These are phyloP conservation scores for Clitopilus passeckerianus DNA, from an alignment of 768 basidiomycete genomes.

Conservation along the genomic window DNA sequence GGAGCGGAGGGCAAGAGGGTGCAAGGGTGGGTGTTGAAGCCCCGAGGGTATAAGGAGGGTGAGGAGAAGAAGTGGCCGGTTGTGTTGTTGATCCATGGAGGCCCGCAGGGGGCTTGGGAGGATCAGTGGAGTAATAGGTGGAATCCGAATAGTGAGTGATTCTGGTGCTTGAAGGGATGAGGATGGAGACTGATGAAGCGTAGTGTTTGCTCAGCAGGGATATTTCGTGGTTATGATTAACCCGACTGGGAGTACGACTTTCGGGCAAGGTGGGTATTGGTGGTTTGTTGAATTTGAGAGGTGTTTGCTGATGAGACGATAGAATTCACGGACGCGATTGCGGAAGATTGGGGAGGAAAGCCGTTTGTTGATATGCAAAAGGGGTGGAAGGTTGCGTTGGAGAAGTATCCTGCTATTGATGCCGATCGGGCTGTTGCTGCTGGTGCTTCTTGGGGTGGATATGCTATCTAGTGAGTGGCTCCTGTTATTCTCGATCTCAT, in stretches of 20 bases:
- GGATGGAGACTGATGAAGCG: background rate
- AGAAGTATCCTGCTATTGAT: conserved; percentile 73
- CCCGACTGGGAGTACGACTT: conserved; percentile 91
- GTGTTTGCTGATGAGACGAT: background rate
- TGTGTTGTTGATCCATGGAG: conserved; percentile 79
- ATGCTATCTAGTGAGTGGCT: conserved; percentile 71
- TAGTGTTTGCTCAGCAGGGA: conserved; percentile 82
- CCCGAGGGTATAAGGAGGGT: conserved; percentile 65
- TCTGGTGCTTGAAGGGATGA: background rate
- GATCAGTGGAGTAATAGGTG: conserved; percentile 90
- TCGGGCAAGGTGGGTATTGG: conserved; percentile 65
- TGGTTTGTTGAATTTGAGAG: background rate
- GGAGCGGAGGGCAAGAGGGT: conserved; percentile 73
- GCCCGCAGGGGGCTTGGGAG: conserved; percentile 83
- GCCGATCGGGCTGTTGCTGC: conserved; percentile 67
- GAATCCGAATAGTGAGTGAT: conserved; percentile 77
- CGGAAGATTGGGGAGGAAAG: conserved; percentile 81
- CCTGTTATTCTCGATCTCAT: conserved; percentile 1
- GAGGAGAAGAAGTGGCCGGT: conserved; percentile 75
- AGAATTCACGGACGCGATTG: conserved; percentile 81
- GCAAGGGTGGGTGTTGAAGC: conserved; percentile 84
- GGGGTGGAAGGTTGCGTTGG: conserved; percentile 68
- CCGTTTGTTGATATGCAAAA: conserved; percentile 74
- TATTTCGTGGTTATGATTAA: conserved; percentile 88
- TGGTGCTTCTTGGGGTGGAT: conserved; percentile 85